Evolutionary conservation across 78 protist genomes (phyloP).

Genomic region (Dictyostelium firmibasis): DNA sequence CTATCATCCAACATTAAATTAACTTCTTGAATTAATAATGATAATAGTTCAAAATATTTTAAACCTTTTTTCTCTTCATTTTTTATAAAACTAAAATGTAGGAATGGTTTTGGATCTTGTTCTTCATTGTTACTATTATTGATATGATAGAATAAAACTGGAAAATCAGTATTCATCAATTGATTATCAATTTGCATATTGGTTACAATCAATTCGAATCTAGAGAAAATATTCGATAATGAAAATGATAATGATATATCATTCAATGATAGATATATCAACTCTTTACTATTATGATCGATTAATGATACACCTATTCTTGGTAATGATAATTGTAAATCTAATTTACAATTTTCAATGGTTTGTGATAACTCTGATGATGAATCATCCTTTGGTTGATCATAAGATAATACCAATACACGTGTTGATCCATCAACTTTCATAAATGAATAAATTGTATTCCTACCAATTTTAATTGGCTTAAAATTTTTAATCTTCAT

Average conservation of each 20-base stretch:
- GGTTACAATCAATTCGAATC: slow-evolving; percentile 33
- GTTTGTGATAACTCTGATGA: neutral
- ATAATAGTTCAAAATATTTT: slow-evolving; percentile 45
- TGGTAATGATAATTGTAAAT: slow-evolving; percentile 22
- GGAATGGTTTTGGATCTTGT: slow-evolving; percentile 45
- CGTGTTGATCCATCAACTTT: slow-evolving; percentile 73
- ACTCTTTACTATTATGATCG: slow-evolving; percentile 31
- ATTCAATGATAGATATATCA: slow-evolving; percentile 55
- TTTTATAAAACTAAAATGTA: slow-evolving; percentile 71
- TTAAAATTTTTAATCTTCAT: slow-evolving; percentile 55
- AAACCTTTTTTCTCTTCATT: slow-evolving; percentile 64
- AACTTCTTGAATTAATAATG: slow-evolving; percentile 53
- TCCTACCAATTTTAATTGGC: slow-evolving; percentile 47
- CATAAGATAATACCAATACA: slow-evolving; percentile 41
- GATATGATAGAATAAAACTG: slow-evolving; percentile 72
- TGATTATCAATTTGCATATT: slow-evolving; percentile 80
- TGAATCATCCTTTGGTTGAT: slow-evolving; percentile 1
- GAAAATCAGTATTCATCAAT: slow-evolving; percentile 62
- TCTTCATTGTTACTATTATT: neutral
- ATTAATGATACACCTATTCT: slow-evolving; percentile 75
- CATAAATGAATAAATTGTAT: slow-evolving; percentile 32
- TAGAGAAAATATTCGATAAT: slow-evolving; percentile 27
- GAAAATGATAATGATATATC: slow-evolving; percentile 45
- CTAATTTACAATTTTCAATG: slow-evolving; percentile 14
- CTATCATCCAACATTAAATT: slow-evolving; percentile 65